A percentile compares a stretch with the other conserved stretches of the same genome.
These are phyloP conservation scores for Pythium dissimile DNA, from an alignment of 352 stramenopile genomes.

Conservation along the genomic window DNA sequence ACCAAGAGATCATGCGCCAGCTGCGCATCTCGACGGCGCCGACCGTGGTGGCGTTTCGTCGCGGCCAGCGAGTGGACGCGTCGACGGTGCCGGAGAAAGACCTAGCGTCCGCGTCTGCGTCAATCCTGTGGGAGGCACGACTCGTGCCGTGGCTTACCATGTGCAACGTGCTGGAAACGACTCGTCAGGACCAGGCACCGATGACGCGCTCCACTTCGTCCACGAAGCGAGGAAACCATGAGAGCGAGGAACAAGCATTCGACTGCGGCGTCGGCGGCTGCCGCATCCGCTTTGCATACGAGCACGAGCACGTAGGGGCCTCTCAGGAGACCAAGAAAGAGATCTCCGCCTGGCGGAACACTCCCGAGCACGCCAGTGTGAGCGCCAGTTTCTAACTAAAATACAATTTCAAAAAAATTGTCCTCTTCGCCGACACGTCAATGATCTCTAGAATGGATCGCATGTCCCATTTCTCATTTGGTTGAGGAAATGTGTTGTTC, in stretches of 20 bases:
- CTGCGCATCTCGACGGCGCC: conserved; percentile 32
- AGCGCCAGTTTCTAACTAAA: background rate
- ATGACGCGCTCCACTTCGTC: too few relatives aligned
- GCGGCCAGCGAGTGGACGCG: conserved; percentile 45
- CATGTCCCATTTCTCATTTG: too few relatives aligned
- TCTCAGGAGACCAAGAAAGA: conserved; percentile 56
- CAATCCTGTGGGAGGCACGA: conserved; percentile 49
- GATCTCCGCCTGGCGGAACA: conserved; percentile 51
- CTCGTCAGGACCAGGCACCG: conserved; percentile 24
- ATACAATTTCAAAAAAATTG: too few relatives aligned
- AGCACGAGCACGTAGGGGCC: conserved; percentile 67
- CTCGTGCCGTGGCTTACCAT: conserved; percentile 61
- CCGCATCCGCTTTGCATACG: conserved; percentile 59
- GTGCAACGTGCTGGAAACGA: conserved; percentile 49
- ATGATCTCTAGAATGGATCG: background rate
- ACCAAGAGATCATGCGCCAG: conserved; percentile 34
- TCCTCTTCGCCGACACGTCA: too few relatives aligned
- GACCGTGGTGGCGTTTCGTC: conserved; percentile 46
- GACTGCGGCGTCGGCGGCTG: conserved; percentile 61
- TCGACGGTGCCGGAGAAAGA: conserved; percentile 36
- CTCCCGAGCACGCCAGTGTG: background rate
- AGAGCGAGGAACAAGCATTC: conserved; percentile 34
- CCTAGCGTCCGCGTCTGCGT: conserved; percentile 22
- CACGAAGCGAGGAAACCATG: conserved; percentile 7
- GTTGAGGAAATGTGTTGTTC: too few relatives aligned